Evolutionary conservation across 192 early-diverging fungal species (phyloP), one percentile per base, ranked within the genome.

Genomic region (Funneliformis mosseae): DNA sequence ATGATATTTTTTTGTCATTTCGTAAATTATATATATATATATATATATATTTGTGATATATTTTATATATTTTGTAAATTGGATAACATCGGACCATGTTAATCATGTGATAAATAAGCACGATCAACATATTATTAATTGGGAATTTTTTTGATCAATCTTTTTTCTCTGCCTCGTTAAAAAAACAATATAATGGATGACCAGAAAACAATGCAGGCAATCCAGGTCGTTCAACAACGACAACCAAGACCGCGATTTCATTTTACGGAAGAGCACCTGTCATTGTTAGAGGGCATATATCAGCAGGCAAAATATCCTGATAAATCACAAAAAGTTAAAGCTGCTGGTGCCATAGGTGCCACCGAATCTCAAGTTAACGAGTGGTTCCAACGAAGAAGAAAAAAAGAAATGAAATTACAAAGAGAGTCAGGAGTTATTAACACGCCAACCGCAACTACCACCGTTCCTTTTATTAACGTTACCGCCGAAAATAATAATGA

Each of bases 361-460:
- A 70, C 68, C 5, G 68, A 70, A 38, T n/a, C 41, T 11, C 68
- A 70, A 33, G 68, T 70, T 6, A 70, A 70, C 21, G 68, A 70
- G n/a, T 70, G 68, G 68, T 70, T 70, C 18, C 68, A 70, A 70
- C 68, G 68, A 43, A 70, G 68, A n/a, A 70, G 68, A n/a, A 70
- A 70, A n/a, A 70, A 70, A 43, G 68, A 70, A 55, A 55, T 55
- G 50, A 55, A 55, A 55, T 55, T 55, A 21, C 50, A 55, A 55
- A 55, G 50, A 55, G 50, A 55, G 18, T 18, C 16, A 55, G 50
- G 50, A 21, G 50, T 11, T 16, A 55, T 16, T 55, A 55, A 55
- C 21, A 21, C 21, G 7, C 16, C 50, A 7, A 21, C 50, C 6
- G 16, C 50, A 50, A 50, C 50, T 16, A 16, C 50, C 16, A 55